phyloP scores from a whole-genome alignment of 257 asterid species.

The Solanum corneliomulleri region DNA sequence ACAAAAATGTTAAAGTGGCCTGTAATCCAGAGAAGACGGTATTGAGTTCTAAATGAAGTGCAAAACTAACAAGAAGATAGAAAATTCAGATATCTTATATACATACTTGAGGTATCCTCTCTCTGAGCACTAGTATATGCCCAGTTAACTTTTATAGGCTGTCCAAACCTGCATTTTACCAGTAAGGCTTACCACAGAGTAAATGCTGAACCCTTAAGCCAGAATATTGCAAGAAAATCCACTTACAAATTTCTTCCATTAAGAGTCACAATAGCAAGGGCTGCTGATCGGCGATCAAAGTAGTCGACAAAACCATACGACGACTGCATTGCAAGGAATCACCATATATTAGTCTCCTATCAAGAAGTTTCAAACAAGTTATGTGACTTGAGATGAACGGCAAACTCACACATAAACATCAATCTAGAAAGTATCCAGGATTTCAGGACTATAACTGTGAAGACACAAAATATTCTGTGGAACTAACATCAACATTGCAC shows the following conservation, averaged over 20 bases:
- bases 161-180: slow-evolving; percentile 56
- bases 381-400: not conserved
- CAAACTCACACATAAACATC: not conserved
- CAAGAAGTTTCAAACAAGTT: not conserved
- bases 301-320: slow-evolving; percentile 87
- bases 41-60: not conserved
- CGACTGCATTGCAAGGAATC: slow-evolving; percentile 38
- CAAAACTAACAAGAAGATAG: not conserved
- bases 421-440: not conserved
- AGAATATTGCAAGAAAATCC: not conserved
- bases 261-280: slow-evolving; percentile 56
- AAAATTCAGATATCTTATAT: not conserved
- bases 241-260: slow-evolving; percentile 78
- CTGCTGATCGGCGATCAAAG: slow-evolving; percentile 72
- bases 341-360: not conserved
- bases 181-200: not conserved
- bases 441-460: not conserved
- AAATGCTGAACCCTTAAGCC: not conserved
- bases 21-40: slow-evolving; percentile 11
- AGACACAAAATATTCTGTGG: not conserved
- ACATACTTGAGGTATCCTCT: slow-evolving; percentile 73
- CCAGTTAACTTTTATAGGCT: slow-evolving; percentile 86
- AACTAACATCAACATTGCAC: not conserved
- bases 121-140: slow-evolving; percentile 79
- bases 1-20: slow-evolving; percentile 79